Percentiles rank a stretch among this genome's conserved stretches.
Conservation (phyloP, 164 flowering plant species). For the Taxillus chinensis region DNA sequence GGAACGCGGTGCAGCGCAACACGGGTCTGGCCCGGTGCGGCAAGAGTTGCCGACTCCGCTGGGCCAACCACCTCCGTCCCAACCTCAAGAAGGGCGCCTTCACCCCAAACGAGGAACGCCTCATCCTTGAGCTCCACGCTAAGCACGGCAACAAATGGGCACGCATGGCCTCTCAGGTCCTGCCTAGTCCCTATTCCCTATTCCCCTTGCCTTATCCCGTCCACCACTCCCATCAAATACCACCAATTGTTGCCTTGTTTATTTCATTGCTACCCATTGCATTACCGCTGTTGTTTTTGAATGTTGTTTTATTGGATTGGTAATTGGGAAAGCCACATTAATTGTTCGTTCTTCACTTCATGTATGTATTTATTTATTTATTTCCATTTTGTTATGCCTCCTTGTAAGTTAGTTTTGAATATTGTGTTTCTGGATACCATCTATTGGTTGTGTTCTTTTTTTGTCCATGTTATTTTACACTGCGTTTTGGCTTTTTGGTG, state of each 20-base stretch:
- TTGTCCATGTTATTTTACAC: no score
- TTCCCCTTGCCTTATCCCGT: no score
- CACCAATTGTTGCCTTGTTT: no score
- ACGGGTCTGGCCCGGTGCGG: constrained; percentile 56
- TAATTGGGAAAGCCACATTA: no score
- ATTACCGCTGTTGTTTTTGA: no score
- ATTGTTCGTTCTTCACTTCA: neutral
- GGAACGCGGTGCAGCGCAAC: constrained; percentile 71
- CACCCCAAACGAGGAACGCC: constrained; percentile 52
- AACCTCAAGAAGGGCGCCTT: constrained; percentile 67
- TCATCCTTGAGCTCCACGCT: constrained; percentile 60
- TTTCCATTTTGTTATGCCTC: neutral
- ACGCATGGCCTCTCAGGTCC: constrained; percentile 76
- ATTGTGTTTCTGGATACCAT: no score
- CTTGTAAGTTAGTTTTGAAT: no score
- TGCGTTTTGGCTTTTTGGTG: no score
- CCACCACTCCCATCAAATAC: no score
- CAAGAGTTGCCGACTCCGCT: constrained; percentile 50
- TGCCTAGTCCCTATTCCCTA: neutral
- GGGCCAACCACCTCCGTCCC: constrained; percentile 85
- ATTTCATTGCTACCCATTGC: no score
- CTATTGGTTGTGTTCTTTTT: no score
- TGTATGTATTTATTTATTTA: neutral
- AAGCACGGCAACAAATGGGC: constrained; percentile 87
- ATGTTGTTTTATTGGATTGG: no score